A percentile compares a stretch with the other conserved stretches of the same genome.
These are phyloP conservation scores for Wilcoxina mikolae DNA, from an alignment of 495 filamentous ascomycete species.

Conservation along the genomic window DNA sequence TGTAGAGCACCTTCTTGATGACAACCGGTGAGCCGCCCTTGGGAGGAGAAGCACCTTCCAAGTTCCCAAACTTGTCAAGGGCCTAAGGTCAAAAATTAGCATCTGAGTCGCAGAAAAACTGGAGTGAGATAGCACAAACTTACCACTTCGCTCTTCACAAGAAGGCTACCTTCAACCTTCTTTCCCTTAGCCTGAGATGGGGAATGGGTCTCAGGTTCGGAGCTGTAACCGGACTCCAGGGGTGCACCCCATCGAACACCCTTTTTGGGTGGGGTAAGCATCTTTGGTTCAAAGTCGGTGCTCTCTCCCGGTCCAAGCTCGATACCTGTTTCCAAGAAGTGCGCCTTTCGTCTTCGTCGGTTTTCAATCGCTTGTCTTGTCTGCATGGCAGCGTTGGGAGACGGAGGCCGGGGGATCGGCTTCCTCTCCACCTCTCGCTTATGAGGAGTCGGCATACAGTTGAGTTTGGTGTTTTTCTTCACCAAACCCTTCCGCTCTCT, in stretches of 20 bases:
- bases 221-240: neutral
- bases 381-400: neutral
- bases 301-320: conserved; percentile 5
- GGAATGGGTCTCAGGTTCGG: neutral
- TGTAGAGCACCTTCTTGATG: conserved; percentile 7
- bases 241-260: conserved; percentile 2
- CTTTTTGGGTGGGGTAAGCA: neutral
- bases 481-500: conserved; percentile 1
- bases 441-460: conserved; percentile 1
- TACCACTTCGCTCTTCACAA: neutral
- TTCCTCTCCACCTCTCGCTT: neutral
- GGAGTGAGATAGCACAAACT: neutral
- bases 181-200: neutral
- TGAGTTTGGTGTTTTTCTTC: conserved; percentile 3
- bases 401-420: conserved; percentile 3
- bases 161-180: neutral
- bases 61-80: neutral
- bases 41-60: neutral
- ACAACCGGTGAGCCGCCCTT: neutral
- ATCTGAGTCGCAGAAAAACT: neutral
- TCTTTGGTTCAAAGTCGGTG: neutral
- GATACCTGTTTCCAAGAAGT: neutral
- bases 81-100: neutral
- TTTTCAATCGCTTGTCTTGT: neutral
- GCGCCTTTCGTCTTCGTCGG: neutral